Conservation (phyloP, 192 early-diverging fungal genomes). For the Gamsiella multidivaricata region DNA sequence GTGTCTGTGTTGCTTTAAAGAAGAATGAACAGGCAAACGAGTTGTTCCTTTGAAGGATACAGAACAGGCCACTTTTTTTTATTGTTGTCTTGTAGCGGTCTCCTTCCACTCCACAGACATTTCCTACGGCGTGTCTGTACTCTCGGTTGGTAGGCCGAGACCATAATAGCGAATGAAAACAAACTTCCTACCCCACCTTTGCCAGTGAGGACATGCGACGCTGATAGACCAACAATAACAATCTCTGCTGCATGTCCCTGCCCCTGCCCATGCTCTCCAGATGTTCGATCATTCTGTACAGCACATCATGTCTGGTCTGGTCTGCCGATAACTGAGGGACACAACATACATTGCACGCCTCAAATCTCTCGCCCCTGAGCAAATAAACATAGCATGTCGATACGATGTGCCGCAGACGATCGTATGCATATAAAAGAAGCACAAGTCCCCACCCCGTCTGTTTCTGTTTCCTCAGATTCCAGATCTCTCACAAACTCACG, state of each 20-base stretch:
- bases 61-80: slow-evolving; percentile 7
- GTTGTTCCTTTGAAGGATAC: not conserved
- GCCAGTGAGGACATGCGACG: too few relatives aligned
- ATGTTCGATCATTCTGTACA: too few relatives aligned
- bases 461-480: slow-evolving; percentile 18
- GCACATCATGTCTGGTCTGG: too few relatives aligned
- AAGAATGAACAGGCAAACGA: not conserved
- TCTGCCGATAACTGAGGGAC: too few relatives aligned
- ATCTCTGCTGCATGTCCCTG: too few relatives aligned
- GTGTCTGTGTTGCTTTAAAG: slow-evolving; percentile 4
- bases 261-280: too few relatives aligned
- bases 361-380: not conserved
- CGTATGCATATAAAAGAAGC: slow-evolving; percentile 18
- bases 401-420: too few relatives aligned
- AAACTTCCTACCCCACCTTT: too few relatives aligned
- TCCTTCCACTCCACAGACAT: not conserved
- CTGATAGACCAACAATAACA: too few relatives aligned
- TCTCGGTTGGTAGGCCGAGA: too few relatives aligned
- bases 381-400: not conserved
- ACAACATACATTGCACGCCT: not conserved
- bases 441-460: not conserved
- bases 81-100: not conserved
- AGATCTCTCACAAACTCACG: slow-evolving; percentile 22
- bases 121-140: not conserved
- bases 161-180: too few relatives aligned